Evolutionary conservation across 805 yeast species (phyloP).

Genomic region (Wickerhamiella brachini): DNA sequence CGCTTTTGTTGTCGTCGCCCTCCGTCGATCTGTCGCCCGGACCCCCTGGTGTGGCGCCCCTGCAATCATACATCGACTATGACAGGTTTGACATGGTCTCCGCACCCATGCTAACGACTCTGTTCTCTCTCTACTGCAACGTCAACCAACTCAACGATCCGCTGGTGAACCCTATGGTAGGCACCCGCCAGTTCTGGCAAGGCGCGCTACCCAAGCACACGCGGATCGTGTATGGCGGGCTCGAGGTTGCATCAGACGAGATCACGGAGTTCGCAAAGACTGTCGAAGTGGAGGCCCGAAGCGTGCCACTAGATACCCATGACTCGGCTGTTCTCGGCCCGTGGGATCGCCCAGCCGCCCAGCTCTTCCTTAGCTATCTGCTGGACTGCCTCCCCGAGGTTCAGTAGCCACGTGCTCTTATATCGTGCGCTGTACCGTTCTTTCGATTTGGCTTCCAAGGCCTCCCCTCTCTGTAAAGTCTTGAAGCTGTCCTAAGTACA

Average conservation of each 20-base stretch:
- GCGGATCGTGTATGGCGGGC: constrained; percentile 13
- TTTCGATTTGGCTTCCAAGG: too few relatives aligned
- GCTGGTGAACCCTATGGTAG: constrained; percentile 8
- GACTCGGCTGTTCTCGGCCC: not conserved
- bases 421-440: too few relatives aligned
- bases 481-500: too few relatives aligned
- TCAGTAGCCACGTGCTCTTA: too few relatives aligned
- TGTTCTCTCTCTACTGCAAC: not conserved
- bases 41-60: constrained; percentile 2
- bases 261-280: constrained; percentile 5
- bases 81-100: constrained; percentile 1
- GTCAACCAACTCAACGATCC: constrained; percentile 9
- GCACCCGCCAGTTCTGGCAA: constrained; percentile 10
- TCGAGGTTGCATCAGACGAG: constrained; percentile 14
- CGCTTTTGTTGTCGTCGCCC: constrained; percentile 13
- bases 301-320: not conserved
- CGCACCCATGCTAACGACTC: not conserved
- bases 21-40: constrained; percentile 11
- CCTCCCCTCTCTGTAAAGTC: too few relatives aligned
- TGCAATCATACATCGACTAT: constrained; percentile 1
- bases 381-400: not conserved
- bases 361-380: not conserved
- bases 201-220: constrained; percentile 10
- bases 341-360: not conserved
- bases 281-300: constrained; percentile 1